phyloP scores from a whole-genome alignment of 169 alveolate species.

The Theileria orientalis region DNA sequence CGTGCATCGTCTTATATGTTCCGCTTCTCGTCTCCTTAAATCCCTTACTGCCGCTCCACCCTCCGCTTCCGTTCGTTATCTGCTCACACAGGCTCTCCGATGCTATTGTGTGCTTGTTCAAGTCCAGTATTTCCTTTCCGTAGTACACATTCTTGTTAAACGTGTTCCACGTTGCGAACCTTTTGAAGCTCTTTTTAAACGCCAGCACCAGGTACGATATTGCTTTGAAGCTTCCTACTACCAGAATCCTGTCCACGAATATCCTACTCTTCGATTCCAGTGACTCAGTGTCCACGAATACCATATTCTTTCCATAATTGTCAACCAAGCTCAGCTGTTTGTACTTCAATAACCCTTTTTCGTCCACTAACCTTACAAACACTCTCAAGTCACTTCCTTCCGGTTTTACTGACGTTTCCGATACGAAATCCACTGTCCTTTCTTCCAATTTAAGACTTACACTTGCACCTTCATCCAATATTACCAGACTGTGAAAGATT shows the following conservation, averaged over 20 bases:
- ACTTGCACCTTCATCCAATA: slow-evolving; percentile 27
- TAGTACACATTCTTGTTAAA: neutral
- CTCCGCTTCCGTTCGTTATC: neutral
- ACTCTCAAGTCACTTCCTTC: slow-evolving; percentile 28
- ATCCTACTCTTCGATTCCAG: neutral
- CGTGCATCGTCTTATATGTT: neutral
- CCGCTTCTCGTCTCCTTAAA: neutral
- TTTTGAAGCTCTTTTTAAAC: neutral
- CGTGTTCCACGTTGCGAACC: neutral
- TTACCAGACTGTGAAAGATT: slow-evolving; percentile 21
- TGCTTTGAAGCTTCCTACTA: neutral
- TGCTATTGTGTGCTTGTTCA: neutral
- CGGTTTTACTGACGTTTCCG: slow-evolving; percentile 8
- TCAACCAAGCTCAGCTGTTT: slow-evolving; percentile 4
- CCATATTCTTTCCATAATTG: neutral
- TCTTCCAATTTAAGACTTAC: slow-evolving; percentile 5
- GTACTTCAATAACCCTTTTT: slow-evolving; percentile 7
- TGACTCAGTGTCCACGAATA: neutral
- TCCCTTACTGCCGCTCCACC: neutral
- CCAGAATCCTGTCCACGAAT: neutral
- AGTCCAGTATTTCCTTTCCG: neutral
- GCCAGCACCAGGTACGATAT: neutral
- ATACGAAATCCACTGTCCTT: neutral
- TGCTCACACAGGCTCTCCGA: neutral
- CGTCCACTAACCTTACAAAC: slow-evolving; percentile 35